Evolutionary conservation across 1,284 basidiomycete species (phyloP).

Genomic region (Peniophora sp.): DNA sequence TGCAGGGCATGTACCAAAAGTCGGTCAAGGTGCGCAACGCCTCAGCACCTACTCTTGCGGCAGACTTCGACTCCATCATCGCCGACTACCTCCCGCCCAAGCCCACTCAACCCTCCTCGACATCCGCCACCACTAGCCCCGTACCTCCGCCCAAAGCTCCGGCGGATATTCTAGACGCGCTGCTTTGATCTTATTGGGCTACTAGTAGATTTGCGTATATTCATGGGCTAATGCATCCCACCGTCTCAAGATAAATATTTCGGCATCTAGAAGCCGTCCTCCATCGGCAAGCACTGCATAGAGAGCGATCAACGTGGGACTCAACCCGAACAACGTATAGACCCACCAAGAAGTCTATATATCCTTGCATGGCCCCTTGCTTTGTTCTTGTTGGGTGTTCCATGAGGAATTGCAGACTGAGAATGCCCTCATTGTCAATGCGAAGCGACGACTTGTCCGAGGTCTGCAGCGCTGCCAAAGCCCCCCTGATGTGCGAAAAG

Average conservation of each 20-base stretch:
- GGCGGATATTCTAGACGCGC: conserved; percentile 33
- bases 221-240: conserved; percentile 7
- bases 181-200: conserved; percentile 24
- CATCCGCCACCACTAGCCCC: conserved; percentile 14
- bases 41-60: conserved; percentile 29
- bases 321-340: no score
- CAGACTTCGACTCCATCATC: conserved; percentile 63
- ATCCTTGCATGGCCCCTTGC: conserved; percentile 45
- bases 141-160: conserved; percentile 17
- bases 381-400: conserved; percentile 43
- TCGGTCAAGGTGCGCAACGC: conserved; percentile 44
- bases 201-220: conserved; percentile 2
- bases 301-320: no score
- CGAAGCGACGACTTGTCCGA: conserved; percentile 83
- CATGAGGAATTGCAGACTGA: conserved; percentile 85
- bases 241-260: neutral
- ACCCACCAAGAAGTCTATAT: conserved; percentile 79
- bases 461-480: conserved; percentile 66
- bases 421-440: conserved; percentile 71
- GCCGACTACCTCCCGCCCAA: conserved; percentile 52
- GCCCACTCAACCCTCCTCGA: conserved; percentile 10
- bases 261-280: conserved; percentile 24
- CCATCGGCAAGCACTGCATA: conserved; percentile 43
- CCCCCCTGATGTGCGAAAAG: conserved; percentile 62
- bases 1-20: conserved; percentile 56